Percentiles rank a stretch among this genome's conserved stretches.
These are phyloP conservation scores for Chrysoporthe cubensis DNA, from an alignment of 2,329 filamentous ascomycete genomes.

Conservation along the genomic window DNA sequence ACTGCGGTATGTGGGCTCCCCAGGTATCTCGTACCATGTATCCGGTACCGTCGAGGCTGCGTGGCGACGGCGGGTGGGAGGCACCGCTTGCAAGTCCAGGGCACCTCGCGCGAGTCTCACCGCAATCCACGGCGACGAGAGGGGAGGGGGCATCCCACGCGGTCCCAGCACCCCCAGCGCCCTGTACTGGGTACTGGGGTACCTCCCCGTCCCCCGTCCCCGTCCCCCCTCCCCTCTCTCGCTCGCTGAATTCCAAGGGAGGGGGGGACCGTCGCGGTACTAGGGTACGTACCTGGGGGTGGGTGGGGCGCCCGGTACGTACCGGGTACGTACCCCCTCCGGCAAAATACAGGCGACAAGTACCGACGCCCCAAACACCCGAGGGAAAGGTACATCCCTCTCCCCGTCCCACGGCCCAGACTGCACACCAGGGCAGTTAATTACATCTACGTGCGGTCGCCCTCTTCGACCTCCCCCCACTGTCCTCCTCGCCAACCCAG, in stretches of 20 bases:
- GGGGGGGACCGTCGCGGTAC: not conserved
- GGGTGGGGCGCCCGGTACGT: constrained; percentile 29
- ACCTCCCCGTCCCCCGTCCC: not conserved
- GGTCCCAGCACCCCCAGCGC: constrained; percentile 6
- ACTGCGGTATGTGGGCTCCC: not conserved
- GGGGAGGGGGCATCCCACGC: not conserved
- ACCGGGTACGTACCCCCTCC: constrained; percentile 14
- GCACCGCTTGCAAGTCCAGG: not conserved
- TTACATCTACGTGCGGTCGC: constrained; percentile 35
- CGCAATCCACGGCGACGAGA: constrained; percentile 3
- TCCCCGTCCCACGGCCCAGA: constrained; percentile 24
- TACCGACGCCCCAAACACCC: constrained; percentile 23
- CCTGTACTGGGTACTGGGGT: not conserved
- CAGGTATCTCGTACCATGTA: not conserved
- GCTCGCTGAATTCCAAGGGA: constrained; percentile 16
- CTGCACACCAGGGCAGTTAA: constrained; percentile 26
- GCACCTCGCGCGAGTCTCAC: constrained; percentile 4
- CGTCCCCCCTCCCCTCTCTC: not conserved
- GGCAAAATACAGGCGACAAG: constrained; percentile 29
- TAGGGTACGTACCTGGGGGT: constrained; percentile 23
- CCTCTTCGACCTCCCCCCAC: constrained; percentile 25
- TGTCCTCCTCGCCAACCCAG: constrained; percentile 27
- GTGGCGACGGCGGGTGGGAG: not conserved
- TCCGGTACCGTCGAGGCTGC: not conserved
- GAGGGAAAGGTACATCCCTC: constrained; percentile 20